Evolutionary conservation across 345 rosid genomes (phyloP), one percentile per base, ranked within the genome.

Genomic region (Pelargonium nanum): DNA sequence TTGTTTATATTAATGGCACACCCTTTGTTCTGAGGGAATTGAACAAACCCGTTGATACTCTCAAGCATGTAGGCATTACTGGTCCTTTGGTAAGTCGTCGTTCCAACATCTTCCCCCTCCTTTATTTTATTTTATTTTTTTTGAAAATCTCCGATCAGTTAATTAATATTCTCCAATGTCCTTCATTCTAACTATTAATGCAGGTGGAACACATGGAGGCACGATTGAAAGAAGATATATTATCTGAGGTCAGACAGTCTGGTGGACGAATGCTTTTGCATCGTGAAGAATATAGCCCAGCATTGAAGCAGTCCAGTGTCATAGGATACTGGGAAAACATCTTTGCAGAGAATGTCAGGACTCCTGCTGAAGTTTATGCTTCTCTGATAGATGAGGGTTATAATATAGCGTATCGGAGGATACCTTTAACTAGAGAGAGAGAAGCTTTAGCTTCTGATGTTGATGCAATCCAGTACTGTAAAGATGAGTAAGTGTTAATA

Each of bases 321-420:
- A 74, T 81, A 60, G 99, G 99, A 63, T 92, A 87, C 70, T 89
- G 97, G 99, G 97, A 87, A 74, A 86, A 85, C 75, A 87, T 93
- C 55, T 80, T 77, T 63, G 77, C 81, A 45, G 95, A 87, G 51
- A 80, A 83, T 69, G 90, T 93, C 72, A 89, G 84, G 78, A 84
- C 97, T 63, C 89, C 97, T 63, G 86, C 94, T 21, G 99, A 93
- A 80, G 91, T 89, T 16, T 89, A 93, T 66, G 77, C 87, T 67
- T 82, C 85, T 66, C 71, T 93, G 45, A 75, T 76, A 69, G 85
- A 74, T 20, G 90, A 85, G 65, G 83, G 86, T 22, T 89, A 84
- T 75, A 83, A 80, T 68, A 76, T 93, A 51, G 60, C 68, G 6
- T 87, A 87, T 67, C 64, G 82, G 67, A 89, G 97, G 78, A 87